Percentiles rank a stretch among this genome's conserved stretches.
Conservation (phyloP, 2,329 filamentous ascomycete species). For the Fusarium sp. region DNA sequence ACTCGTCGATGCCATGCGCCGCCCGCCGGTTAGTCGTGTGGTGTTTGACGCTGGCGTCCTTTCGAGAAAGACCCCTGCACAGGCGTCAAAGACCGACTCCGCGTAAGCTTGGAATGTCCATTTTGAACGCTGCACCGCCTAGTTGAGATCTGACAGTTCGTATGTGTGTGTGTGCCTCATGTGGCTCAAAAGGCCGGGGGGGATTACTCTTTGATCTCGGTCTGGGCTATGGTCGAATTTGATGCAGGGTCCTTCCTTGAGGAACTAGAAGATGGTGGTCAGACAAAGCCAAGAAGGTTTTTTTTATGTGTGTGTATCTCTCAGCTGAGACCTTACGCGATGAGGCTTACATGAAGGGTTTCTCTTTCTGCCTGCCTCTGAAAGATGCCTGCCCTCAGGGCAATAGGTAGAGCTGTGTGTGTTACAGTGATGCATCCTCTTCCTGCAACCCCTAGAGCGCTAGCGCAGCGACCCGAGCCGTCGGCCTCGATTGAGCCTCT, state of each 20-base stretch:
- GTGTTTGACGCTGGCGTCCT: background rate
- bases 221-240: background rate
- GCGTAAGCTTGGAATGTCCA: constrained; percentile 2
- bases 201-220: background rate
- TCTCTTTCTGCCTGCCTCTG: background rate
- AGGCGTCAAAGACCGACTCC: background rate
- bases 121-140: background rate
- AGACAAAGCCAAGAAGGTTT: background rate
- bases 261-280: background rate
- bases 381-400: background rate
- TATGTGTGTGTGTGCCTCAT: background rate
- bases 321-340: background rate
- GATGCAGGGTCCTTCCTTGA: background rate
- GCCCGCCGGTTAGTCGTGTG: background rate
- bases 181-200: too few relatives aligned
- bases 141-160: constrained; percentile 8
- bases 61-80: background rate
- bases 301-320: background rate
- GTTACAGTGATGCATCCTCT: background rate
- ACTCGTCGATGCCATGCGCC: background rate
- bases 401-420: background rate
- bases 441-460: background rate
- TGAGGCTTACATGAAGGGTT: background rate
- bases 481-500: background rate
- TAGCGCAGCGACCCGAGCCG: constrained; percentile 35